Evolutionary conservation across 768 basidiomycete species (phyloP), one percentile per base, ranked within the genome.

Genomic region (Dioszegia crocea): DNA sequence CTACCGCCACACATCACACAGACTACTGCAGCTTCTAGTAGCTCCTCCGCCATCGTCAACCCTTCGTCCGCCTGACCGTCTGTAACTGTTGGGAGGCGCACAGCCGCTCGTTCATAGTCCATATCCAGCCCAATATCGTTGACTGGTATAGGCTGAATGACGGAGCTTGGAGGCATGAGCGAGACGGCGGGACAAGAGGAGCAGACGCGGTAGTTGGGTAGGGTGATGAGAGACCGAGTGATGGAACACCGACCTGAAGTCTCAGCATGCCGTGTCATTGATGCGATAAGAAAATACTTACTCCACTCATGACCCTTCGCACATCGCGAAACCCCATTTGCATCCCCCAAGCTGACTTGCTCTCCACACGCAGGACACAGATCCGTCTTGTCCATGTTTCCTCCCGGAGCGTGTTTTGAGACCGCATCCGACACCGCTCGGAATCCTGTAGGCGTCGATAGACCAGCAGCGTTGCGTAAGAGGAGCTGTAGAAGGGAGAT

Each of bases 1-100:
- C 71, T 57, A 11, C 71, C 71, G 11, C 71, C 71, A 46, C 71
- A 73, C n/a, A 52, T 36, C 19, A 68, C 26, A 51, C 71, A 73
- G 2, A 50, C 48, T 17, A 59, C 41, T 14, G 66, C 68, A 33
- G 60, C 59, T 40, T 70, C 63, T 51, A 73, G 31, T 26, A 62
- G 23, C 17, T 29, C 46, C 46, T 70, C 54, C 6, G 64, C 59
- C 41, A 68, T 30, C 23, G 12, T 31, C 47, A 40, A 30, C 17
- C 63, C 51, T 53, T 59, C 30, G n/a, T n/a, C n/a, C n/a, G 24
- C 23, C 30, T 40, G 27, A 21, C 6, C 26, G 59, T 26, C 21
- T 52, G 19, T 44, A 26, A 14, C n/a, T n/a, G n/a, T n/a, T n/a
- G 21, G 30, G 19, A 61, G 14, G 33, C 33, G 33, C 33, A 33